Evolutionary conservation across 2,329 filamentous ascomycete species (phyloP).

Genomic region (Zymoseptoria pseudotritici): DNA sequence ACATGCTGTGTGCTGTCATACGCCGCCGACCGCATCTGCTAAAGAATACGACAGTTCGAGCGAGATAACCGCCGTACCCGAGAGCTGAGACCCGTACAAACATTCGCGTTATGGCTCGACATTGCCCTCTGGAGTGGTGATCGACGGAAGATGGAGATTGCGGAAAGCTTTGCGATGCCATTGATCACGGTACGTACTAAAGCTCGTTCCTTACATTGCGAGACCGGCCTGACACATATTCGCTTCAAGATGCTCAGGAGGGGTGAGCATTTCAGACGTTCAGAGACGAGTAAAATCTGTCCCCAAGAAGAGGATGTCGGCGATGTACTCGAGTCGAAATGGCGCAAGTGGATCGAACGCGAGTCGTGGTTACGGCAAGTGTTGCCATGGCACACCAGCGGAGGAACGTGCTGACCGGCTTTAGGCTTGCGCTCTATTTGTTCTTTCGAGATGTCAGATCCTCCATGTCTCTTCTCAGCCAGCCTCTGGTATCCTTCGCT

Average conservation of each 20-base stretch:
- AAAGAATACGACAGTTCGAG: no score
- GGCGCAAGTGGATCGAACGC: constrained; percentile 14
- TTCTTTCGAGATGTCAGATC: constrained; percentile 15
- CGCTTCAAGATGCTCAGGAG: constrained; percentile 7
- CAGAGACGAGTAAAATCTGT: no score
- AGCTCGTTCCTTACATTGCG: constrained; percentile 12
- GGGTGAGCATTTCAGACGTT: no score
- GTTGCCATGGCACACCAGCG: no score
- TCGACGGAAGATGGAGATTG: constrained; percentile 16
- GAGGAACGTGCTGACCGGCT: no score
- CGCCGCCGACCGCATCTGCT: no score
- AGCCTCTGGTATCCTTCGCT: constrained; percentile 13
- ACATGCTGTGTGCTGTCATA: no score
- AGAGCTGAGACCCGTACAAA: constrained; percentile 12
- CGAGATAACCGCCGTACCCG: constrained; percentile 13
- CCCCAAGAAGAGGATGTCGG: no score
- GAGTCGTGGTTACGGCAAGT: constrained; percentile 16
- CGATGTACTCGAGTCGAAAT: constrained; percentile 10
- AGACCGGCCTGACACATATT: constrained; percentile 2
- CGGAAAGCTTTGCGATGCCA: constrained; percentile 9
- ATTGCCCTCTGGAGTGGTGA: constrained; percentile 18
- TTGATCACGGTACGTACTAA: constrained; percentile 15
- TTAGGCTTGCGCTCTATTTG: constrained; percentile 13
- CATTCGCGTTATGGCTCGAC: constrained; percentile 12
- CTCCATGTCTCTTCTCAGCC: constrained; percentile 13